Percentiles rank a stretch among this genome's conserved stretches.
These are phyloP conservation scores for Zoysia matrella DNA, from an alignment of 202 grass and related monocot species.

Conservation along the genomic window DNA sequence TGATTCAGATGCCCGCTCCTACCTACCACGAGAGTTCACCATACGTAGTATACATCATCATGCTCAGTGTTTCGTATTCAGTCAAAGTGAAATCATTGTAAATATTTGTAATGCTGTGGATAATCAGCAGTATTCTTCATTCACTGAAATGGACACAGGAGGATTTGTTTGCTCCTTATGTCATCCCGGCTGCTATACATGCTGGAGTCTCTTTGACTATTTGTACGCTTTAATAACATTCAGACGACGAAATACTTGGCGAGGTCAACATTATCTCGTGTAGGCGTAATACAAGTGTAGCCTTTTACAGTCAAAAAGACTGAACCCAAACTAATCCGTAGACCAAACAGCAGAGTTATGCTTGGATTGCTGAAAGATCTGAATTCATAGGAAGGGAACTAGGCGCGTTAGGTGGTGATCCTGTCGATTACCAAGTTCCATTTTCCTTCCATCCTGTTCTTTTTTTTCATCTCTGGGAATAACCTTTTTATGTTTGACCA, in stretches of 20 bases:
- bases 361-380: not conserved
- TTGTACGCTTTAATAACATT: not conserved
- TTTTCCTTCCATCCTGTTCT: not conserved
- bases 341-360: not conserved
- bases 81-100: not conserved
- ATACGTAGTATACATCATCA: not conserved
- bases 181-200: not conserved
- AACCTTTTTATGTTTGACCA: not conserved
- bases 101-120: not conserved
- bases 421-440: not conserved
- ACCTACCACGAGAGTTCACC: not conserved
- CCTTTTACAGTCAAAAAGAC: not conserved
- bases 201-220: not conserved
- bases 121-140: too few relatives aligned
- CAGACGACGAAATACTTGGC: not conserved
- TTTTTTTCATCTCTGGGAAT: not conserved
- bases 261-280: not conserved
- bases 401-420: not conserved
- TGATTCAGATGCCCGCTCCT: not conserved
- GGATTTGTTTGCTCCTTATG: too few relatives aligned
- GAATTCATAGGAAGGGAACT: not conserved
- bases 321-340: not conserved
- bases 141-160: too few relatives aligned
- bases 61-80: not conserved
- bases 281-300: not conserved